Conservation (phyloP, 2,329 filamentous ascomycete species). For the Talaromyces marneffei region DNA sequence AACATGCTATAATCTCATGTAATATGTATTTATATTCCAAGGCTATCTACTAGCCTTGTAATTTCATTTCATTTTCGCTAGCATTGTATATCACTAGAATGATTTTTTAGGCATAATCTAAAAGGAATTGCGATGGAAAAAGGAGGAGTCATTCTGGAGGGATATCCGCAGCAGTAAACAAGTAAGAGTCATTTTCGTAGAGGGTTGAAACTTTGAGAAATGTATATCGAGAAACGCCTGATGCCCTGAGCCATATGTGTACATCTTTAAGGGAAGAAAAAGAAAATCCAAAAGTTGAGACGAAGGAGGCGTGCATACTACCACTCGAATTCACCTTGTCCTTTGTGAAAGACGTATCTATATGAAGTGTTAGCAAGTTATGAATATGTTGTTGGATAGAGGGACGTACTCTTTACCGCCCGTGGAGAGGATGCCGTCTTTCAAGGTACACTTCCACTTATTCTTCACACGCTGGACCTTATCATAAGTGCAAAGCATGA, state of each 20-base stretch:
- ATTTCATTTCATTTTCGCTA: not conserved
- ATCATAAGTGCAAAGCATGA: conserved; percentile 99
- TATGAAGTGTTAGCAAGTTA: conserved; percentile 21
- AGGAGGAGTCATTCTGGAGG: not conserved
- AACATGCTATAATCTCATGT: not conserved
- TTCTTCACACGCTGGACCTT: conserved; percentile 99
- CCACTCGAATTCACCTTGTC: conserved; percentile 96
- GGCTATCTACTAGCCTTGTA: not conserved
- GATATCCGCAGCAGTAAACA: not conserved
- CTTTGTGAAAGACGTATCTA: conserved; percentile 94
- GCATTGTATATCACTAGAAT: not conserved
- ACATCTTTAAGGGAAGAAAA: conserved; percentile 2
- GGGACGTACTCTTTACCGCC: conserved; percentile 76
- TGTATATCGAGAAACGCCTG: conserved; percentile 9
- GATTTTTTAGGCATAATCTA: not conserved
- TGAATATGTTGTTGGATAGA: not conserved
- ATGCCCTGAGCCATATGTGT: conserved; percentile 13
- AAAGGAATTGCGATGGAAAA: not conserved
- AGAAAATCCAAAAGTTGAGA: not conserved
- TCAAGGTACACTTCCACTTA: conserved; percentile 98
- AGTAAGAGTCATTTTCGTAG: not conserved
- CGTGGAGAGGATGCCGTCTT: conserved; percentile 90
- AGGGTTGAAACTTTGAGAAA: not conserved
- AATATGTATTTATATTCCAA: too few species aligned
- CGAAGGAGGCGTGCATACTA: conserved; percentile 41